Evolutionary conservation across 805 yeast genomes (phyloP), one percentile per base, ranked within the genome.

Genomic region (Cyberlindnera misumaiensis): DNA sequence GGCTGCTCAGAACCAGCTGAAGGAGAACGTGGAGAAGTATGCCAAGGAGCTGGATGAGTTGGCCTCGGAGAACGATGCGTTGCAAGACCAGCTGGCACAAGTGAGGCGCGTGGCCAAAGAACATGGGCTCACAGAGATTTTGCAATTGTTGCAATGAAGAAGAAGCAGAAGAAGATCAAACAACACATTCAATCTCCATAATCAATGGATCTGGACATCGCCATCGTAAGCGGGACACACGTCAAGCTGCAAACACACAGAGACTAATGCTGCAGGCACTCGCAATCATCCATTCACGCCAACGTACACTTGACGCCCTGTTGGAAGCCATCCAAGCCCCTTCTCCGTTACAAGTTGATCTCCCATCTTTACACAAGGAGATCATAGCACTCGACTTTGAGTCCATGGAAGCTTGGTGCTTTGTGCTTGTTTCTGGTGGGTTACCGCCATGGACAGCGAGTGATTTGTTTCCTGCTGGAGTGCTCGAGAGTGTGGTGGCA

Each of bases 1-100:
- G 49, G 74, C 77, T 38, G 79, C 85, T 1, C 90, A 82, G 50
- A 67, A 73, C 41, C 78, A 79, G 55, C 58, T 83, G 44, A 81
- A 79, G 52, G 74, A 70, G 42, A 82, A 77, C 49, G 72, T 78
- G 28, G 72, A 67, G 32, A 68, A 65, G 36, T 64, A 72, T 35
- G 64, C 69, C 36, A 53, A 48, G 13, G 75, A 77, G 42, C 70
- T 77, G 42, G 53, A 52, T 5, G 51, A 53, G 0, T 52, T 73
- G 24, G 58, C 52, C 20, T 52, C 48, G 16, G 67, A 66, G 45
- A 57, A 70, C 13, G 41, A 27, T 2, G 40, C 31, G 6, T 25
- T 42, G 18, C 32, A 24, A 28, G 28, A 26, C 14, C 20, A 46
- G 18, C 37, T 39, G 13, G 35, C 43, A 1, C 36, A 30, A 15